Percentiles rank a stretch among this genome's conserved stretches.
Conservation (phyloP, 2,329 filamentous ascomycete species). For the Xylaria sp. region DNA sequence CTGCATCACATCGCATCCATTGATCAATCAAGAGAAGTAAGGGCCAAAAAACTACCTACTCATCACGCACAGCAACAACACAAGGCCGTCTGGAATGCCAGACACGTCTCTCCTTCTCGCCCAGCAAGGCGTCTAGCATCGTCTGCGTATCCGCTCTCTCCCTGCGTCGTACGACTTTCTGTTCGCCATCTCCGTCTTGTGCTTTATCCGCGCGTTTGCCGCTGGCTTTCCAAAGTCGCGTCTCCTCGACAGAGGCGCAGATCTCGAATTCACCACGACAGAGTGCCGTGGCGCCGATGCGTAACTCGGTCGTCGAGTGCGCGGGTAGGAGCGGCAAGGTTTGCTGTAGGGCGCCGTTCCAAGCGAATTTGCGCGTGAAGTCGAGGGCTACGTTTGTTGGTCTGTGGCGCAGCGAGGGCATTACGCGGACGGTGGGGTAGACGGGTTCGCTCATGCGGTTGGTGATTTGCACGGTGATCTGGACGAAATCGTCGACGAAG, state of each 20-base stretch:
- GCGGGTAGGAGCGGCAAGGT: conserved; percentile 59
- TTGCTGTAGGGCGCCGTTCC: conserved; percentile 80
- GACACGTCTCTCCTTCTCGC: conserved; percentile 54
- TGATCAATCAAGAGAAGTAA: too few species aligned
- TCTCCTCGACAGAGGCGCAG: conserved; percentile 75
- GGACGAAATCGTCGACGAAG: conserved; percentile 58
- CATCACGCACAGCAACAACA: conserved; percentile 49
- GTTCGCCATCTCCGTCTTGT: background rate
- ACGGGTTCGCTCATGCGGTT: conserved; percentile 68
- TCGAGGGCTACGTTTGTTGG: conserved; percentile 70
- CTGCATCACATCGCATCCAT: background rate
- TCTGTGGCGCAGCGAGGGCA: conserved; percentile 71
- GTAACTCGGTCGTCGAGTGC: conserved; percentile 53
- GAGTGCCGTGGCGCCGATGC: conserved; percentile 67
- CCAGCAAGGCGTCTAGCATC: conserved; percentile 54
- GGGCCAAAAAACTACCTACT: background rate
- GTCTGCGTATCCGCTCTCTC: conserved; percentile 48
- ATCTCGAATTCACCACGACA: conserved; percentile 81
- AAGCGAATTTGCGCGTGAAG: conserved; percentile 73
- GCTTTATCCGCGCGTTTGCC: background rate
- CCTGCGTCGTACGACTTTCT: conserved; percentile 23
- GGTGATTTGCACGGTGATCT: conserved; percentile 62
- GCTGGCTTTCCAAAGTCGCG: conserved; percentile 45
- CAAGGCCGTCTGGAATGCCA: conserved; percentile 60
- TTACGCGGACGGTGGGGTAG: conserved; percentile 65